Evolutionary conservation across 139 green algal genomes (phyloP).

Genomic region (Dunaliella primolecta): DNA sequence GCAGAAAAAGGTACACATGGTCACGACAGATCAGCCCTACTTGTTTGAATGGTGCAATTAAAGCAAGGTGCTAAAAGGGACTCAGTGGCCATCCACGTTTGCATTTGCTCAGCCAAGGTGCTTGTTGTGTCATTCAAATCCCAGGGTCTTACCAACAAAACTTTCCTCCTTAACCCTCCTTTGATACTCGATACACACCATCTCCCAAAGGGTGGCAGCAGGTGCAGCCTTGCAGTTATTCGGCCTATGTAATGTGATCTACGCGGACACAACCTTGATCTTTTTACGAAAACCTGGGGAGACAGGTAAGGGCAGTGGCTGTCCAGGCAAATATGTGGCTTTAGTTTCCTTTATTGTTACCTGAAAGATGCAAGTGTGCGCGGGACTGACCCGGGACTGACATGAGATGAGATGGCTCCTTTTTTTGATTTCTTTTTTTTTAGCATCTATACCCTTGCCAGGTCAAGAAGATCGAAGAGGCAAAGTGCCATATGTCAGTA

Average conservation of each 20-base stretch:
- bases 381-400: neutral
- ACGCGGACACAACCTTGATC: constrained; percentile 56
- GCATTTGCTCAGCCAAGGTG: too few species aligned
- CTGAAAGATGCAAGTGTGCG: neutral
- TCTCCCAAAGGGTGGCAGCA: neutral
- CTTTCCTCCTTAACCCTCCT: too few species aligned
- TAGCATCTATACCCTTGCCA: neutral
- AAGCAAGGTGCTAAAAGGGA: too few species aligned
- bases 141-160: too few species aligned
- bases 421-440: neutral
- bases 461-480: neutral
- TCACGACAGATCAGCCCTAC: too few species aligned
- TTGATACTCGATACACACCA: too few species aligned
- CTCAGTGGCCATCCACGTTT: too few species aligned
- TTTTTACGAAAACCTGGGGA: constrained; percentile 54
- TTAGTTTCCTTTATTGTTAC: neutral
- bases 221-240: constrained; percentile 34
- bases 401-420: neutral
- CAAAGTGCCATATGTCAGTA: neutral
- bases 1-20: too few species aligned
- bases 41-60: too few species aligned
- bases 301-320: constrained; percentile 37
- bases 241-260: constrained; percentile 59
- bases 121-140: too few species aligned
- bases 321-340: neutral